A percentile compares a stretch with the other conserved stretches of the same genome.
Conservation (phyloP, 495 filamentous ascomycete genomes). For the Eremomyces bilateralis region DNA sequence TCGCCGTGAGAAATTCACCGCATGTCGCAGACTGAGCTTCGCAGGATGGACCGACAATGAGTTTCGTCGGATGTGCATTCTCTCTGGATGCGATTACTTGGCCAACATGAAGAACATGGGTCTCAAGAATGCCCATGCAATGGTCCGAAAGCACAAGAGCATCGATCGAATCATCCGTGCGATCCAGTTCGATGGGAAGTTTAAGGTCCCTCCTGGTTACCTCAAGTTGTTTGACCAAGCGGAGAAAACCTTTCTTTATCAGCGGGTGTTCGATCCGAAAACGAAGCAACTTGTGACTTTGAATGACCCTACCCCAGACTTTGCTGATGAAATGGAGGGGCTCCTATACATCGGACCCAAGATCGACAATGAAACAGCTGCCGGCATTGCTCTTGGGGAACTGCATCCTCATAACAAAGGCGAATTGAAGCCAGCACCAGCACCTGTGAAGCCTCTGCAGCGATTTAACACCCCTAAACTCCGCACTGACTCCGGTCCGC, state of each 20-base stretch:
- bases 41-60: constrained; percentile 81
- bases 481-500: constrained; percentile 18
- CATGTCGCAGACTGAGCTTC: constrained; percentile 68
- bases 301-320: constrained; percentile 44
- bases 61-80: constrained; percentile 86
- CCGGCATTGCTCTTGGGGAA: constrained; percentile 61
- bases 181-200: constrained; percentile 71
- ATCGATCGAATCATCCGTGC: constrained; percentile 64
- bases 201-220: constrained; percentile 57
- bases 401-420: constrained; percentile 77
- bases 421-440: constrained; percentile 8
- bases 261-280: constrained; percentile 77
- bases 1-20: constrained; percentile 65
- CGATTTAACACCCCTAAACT: not conserved
- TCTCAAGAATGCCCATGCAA: constrained; percentile 75
- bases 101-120: constrained; percentile 66
- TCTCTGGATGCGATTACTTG: constrained; percentile 97
- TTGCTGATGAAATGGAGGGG: constrained; percentile 40
- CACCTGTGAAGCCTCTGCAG: not conserved
- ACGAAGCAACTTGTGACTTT: constrained; percentile 47
- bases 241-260: constrained; percentile 80
- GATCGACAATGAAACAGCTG: constrained; percentile 45
- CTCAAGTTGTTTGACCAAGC: constrained; percentile 58
- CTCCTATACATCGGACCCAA: constrained; percentile 62
- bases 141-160: constrained; percentile 72